Evolutionary conservation across 2,329 filamentous ascomycete species (phyloP).

Genomic region (Dothistroma pini): DNA sequence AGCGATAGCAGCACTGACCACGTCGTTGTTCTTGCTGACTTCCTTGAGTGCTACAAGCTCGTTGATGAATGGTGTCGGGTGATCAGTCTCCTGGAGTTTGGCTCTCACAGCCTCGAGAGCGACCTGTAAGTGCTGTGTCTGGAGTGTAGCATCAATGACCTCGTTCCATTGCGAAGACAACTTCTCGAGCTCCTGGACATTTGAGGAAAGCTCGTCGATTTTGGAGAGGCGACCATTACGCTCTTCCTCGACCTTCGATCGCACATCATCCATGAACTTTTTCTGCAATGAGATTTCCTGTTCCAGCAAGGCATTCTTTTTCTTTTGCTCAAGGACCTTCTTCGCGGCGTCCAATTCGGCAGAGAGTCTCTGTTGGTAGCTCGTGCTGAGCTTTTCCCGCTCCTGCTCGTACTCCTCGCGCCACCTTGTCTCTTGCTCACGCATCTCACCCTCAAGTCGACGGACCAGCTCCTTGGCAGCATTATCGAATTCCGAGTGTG

Average conservation of each 20-base stretch:
- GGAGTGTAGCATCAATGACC: constrained; percentile 83
- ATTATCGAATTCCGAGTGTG: constrained; percentile 75
- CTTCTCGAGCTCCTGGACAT: constrained; percentile 78
- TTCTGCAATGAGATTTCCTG: constrained; percentile 87
- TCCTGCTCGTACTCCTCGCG: constrained; percentile 85
- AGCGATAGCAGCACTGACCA: constrained; percentile 91
- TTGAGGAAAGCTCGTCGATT: constrained; percentile 72
- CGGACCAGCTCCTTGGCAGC: constrained; percentile 83
- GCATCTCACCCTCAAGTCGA: constrained; percentile 80
- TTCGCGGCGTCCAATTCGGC: constrained; percentile 75
- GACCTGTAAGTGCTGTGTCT: constrained; percentile 93
- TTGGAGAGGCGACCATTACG: constrained; percentile 82
- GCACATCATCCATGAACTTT: constrained; percentile 74
- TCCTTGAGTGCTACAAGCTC: constrained; percentile 95
- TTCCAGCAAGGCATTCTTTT: constrained; percentile 81
- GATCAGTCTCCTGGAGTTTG: constrained; percentile 69
- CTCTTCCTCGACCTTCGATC: constrained; percentile 80
- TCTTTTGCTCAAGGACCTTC: constrained; percentile 75
- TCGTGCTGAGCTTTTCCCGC: constrained; percentile 70
- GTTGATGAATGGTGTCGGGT: constrained; percentile 76
- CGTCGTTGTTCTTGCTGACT: constrained; percentile 69
- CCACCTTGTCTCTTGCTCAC: constrained; percentile 75
- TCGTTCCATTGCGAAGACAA: constrained; percentile 86
- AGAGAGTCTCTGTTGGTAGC: constrained; percentile 75
- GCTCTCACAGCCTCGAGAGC: constrained; percentile 90